Percentiles rank a stretch among this genome's conserved stretches.
These are phyloP conservation scores for Torrubiellomyces zombiae DNA, from an alignment of 2,329 filamentous ascomycete species.

Conservation along the genomic window DNA sequence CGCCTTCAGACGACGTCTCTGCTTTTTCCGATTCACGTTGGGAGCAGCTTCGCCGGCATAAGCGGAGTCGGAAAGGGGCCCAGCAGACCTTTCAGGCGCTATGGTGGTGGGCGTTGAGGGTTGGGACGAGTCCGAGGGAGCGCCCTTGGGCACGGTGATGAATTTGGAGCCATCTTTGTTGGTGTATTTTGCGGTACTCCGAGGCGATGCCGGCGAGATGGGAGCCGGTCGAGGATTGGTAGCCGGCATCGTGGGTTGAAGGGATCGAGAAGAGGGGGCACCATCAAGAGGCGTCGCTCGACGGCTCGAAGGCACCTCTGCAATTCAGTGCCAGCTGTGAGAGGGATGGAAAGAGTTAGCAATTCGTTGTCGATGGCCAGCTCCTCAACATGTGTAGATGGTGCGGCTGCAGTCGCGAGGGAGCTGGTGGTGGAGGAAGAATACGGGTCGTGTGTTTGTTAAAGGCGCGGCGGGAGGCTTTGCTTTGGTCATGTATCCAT, in stretches of 20 bases:
- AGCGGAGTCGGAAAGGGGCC: slow-evolving; percentile 11
- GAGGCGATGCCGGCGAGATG: slow-evolving; percentile 33
- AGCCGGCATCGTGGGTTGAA: slow-evolving; percentile 30
- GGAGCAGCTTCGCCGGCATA: slow-evolving; percentile 20
- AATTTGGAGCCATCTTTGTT: slow-evolving; percentile 56
- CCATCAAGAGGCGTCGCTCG: slow-evolving; percentile 19
- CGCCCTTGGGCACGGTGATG: slow-evolving; percentile 45
- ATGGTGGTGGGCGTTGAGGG: slow-evolving; percentile 33
- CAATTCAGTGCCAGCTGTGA: too few species aligned
- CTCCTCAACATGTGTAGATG: too few species aligned
- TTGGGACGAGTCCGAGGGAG: slow-evolving; percentile 34
- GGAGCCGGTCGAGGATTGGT: slow-evolving; percentile 33
- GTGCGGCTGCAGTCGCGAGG: too few species aligned
- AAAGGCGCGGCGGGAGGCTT: too few species aligned
- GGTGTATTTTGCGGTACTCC: slow-evolving; percentile 42
- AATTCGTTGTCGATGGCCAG: too few species aligned
- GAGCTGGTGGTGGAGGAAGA: too few species aligned
- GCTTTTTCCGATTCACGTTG: slow-evolving; percentile 78
- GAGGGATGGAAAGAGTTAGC: slow-evolving; percentile 4
- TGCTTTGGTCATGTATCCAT: too few species aligned
- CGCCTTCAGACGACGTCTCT: slow-evolving; percentile 79
- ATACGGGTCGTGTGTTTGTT: too few species aligned
- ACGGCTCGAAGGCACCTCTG: too few species aligned
- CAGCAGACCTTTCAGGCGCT: slow-evolving; percentile 18
- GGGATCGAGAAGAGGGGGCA: slow-evolving; percentile 16